Base-by-base conservation (phyloP, 345 rosid genomes). In the Tarenaya hassleriana region DNA sequence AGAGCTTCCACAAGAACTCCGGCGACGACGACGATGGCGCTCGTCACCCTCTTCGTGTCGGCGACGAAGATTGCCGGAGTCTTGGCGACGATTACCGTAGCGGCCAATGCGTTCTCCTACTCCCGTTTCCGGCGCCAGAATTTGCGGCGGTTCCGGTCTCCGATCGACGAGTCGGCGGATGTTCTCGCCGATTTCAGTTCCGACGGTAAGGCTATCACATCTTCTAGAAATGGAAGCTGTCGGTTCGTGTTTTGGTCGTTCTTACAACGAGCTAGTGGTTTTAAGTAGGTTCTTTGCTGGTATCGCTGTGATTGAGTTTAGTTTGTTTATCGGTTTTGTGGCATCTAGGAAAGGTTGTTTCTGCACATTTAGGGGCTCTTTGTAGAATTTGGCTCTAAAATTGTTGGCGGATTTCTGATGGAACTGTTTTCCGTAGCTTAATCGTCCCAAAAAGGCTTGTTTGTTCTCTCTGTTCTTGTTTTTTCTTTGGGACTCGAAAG, bases 1-100 rank as follows among this genome's bases (percentile, higher is more conserved):
- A 41, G 54, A 5, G 27, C 15, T 11, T 13, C 27, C 29, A 31
- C 3, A 46, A 10, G 47, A 18, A 18, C 16, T 32, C 38, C 46
- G 31, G 14, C 41, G 10, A 15, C 52, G 38, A 54, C 15, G 38
- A 50, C 3, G 7, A 74, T 82, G 92, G 67, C 62, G 32, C 29
- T 81, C 12, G 33, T 72, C 49, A 47, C 78, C 12, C 47, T 91
- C 55, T 62, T 86, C 50, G 16, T 75, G 0, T 14, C 82, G 31
- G 88, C 82, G 34, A 78, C 82, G 17, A 79, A 85, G 67, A 59
- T 84, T 68, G 90, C 84, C 42, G 98, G 95, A 54, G 37, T 76
- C 6, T 55, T 84, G 18, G 81, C 68, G 10, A 77, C 84, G 1
- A 47, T 77, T 16, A 81, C 90, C n/a, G 65, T 88, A 31, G 95